A percentile compares a stretch with the other conserved stretches of the same genome.
Conservation (phyloP, 2,329 filamentous ascomycete genomes). For the Didymella glomerata region DNA sequence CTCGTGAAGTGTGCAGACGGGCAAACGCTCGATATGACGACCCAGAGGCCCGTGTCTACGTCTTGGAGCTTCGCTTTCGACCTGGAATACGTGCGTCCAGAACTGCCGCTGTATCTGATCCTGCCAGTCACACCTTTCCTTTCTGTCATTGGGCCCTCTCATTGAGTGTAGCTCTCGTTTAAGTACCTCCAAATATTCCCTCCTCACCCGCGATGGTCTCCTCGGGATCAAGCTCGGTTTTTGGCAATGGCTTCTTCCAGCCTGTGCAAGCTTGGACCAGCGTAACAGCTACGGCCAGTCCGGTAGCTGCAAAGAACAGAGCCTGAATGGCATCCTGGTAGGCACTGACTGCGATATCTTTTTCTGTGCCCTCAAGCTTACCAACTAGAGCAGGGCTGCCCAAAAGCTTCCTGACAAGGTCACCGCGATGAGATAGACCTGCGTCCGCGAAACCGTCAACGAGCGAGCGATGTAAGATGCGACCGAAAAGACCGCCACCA, state of each 20-base stretch:
- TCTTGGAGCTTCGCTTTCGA: not conserved
- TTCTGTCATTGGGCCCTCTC: not conserved
- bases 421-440: constrained; percentile 49
- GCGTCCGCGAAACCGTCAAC: constrained; percentile 64
- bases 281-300: constrained; percentile 59
- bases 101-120: not conserved
- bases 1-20: not conserved
- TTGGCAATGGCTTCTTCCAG: constrained; percentile 56
- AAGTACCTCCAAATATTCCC: constrained; percentile 11
- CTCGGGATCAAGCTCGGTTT: constrained; percentile 28
- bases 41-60: not conserved
- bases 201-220: constrained; percentile 38
- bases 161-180: not conserved
- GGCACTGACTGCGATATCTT: constrained; percentile 59
- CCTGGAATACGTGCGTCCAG: not conserved
- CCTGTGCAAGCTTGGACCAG: constrained; percentile 67
- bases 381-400: constrained; percentile 67
- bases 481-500: constrained; percentile 77
- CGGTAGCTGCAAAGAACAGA: constrained; percentile 62
- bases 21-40: not conserved
- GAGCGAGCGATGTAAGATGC: constrained; percentile 66
- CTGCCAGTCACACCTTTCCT: not conserved
- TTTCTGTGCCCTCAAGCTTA: constrained; percentile 59
- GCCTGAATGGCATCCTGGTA: constrained; percentile 64
- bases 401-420: constrained; percentile 63